A percentile compares a stretch with the other conserved stretches of the same genome.
These are phyloP conservation scores for Tricholoma terreum DNA, from an alignment of 768 basidiomycete species.

Conservation along the genomic window DNA sequence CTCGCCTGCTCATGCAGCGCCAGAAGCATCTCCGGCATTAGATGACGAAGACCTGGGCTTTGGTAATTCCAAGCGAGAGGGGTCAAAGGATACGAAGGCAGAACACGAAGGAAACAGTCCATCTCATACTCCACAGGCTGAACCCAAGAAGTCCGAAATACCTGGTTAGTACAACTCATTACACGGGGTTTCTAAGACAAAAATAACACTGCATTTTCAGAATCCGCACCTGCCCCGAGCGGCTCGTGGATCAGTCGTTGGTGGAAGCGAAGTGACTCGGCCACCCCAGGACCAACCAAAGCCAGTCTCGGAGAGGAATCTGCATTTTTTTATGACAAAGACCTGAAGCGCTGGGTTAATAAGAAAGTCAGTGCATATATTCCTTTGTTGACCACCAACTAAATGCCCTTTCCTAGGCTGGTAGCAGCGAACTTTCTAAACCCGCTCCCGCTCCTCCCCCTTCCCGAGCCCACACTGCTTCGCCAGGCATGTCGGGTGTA, in stretches of 20 bases:
- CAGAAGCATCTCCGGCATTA: slow-evolving; percentile 18
- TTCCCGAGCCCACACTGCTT: slow-evolving; percentile 80
- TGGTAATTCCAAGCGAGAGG: slow-evolving; percentile 60
- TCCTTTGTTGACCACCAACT: not conserved
- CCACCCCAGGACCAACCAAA: slow-evolving; percentile 65
- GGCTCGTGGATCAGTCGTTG: slow-evolving; percentile 81
- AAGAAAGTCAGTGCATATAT: slow-evolving; percentile 60
- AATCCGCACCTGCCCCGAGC: slow-evolving; percentile 24
- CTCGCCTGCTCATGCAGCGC: slow-evolving; percentile 13
- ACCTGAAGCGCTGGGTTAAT: slow-evolving; percentile 95
- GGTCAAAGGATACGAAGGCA: slow-evolving; percentile 31
- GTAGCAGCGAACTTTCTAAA: slow-evolving; percentile 52
- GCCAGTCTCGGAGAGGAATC: slow-evolving; percentile 93
- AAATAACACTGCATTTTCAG: slow-evolving; percentile 2
- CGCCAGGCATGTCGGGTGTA: slow-evolving; percentile 57
- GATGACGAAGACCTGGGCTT: slow-evolving; percentile 90
- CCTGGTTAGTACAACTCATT: slow-evolving; percentile 23
- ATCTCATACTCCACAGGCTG: slow-evolving; percentile 4
- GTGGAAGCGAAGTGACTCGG: slow-evolving; percentile 66
- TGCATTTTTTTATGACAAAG: slow-evolving; percentile 90
- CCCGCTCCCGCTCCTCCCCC: slow-evolving; percentile 67
- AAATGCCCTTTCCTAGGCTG: slow-evolving; percentile 41
- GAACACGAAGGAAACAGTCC: slow-evolving; percentile 21
- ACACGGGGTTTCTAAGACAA: not conserved
- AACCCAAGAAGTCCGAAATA: slow-evolving; percentile 11